Base-by-base conservation (phyloP, 2,329 filamentous ascomycete species). In the Botryosphaeria dothidea region DNA sequence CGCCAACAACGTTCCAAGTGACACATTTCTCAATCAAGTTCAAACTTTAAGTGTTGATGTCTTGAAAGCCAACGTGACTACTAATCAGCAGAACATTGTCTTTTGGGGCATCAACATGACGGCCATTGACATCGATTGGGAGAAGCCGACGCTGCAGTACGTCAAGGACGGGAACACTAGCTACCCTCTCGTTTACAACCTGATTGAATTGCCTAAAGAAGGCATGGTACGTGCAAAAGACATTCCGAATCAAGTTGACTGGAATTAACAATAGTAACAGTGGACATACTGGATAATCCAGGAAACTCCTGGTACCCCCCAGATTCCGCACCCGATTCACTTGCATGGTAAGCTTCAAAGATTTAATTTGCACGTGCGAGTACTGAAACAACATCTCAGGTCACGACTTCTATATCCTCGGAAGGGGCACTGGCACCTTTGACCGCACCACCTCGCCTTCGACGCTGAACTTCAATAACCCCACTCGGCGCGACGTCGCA, bases 211-310 rank as follows among this genome's bases (percentile, higher is more conserved):
- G 11, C 75, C 76, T 2, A 74, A 69, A 15, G 71, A 72, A 49
- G 71, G 71, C 29, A 72, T 67, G 19, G 67, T 70, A 66, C 67
- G 69, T 65, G 23, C 7, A 4, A 6, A 3, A 9, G 4, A 3
- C 46, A 11, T 23, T 54, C 34, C 4, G 9, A 7, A 27, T n/a
- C 36, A 4, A 29, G 13, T 34, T 11, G 19, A 19, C 7, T 49
- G 48, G 15, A 38, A 5, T 51, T 70, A 66, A 64, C 68, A 54
- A 66, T 68, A 21, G 4, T 25, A 29, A 51, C 64, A 71, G 65
- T 79, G 77, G 79, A 77, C 75, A 3, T 80, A 78, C 69, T 81
- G 78, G 78, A 73, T 81, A 48, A 78, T 82, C 51, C 79, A 82
- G 65, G 72, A 76, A 58, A 69, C 73, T 6, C 62, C 69, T 7